Conservation (phyloP, 1,139 yeast genomes). For the Hyphopichia khmerensis region DNA sequence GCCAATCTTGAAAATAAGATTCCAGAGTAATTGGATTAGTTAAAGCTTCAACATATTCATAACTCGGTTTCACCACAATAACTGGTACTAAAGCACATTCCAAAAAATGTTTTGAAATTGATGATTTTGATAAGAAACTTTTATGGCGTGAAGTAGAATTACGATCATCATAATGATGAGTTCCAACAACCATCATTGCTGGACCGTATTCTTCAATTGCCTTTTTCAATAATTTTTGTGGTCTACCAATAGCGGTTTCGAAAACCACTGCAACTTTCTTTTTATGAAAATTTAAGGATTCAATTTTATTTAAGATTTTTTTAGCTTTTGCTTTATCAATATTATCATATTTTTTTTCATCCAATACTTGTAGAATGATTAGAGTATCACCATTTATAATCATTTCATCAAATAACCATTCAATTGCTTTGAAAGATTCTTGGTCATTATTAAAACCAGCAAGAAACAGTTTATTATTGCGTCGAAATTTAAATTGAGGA, state of each 20-base stretch:
- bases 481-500: constrained; percentile 50
- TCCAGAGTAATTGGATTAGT: constrained; percentile 25
- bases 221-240: constrained; percentile 51
- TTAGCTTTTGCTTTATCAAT: constrained; percentile 34
- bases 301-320: constrained; percentile 39
- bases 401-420: constrained; percentile 67
- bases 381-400: constrained; percentile 64
- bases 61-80: constrained; percentile 60
- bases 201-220: constrained; percentile 66
- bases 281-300: constrained; percentile 44
- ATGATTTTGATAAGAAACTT: constrained; percentile 44
- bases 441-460: constrained; percentile 60
- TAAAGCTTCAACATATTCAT: constrained; percentile 34
- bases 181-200: constrained; percentile 63
- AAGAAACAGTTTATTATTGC: constrained; percentile 61
- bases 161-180: constrained; percentile 39
- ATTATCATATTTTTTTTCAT: constrained; percentile 31
- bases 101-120: constrained; percentile 60
- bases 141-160: constrained; percentile 34
- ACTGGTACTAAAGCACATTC: constrained; percentile 71
- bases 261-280: constrained; percentile 54
- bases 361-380: constrained; percentile 59
- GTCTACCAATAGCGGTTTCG: constrained; percentile 64
- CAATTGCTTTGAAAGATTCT: constrained; percentile 59
- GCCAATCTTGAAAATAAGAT: constrained; percentile 32